Evolutionary conservation across 345 rosid species (phyloP), one percentile per base, ranked within the genome.

Genomic region (Eucalyptus shirleyi): DNA sequence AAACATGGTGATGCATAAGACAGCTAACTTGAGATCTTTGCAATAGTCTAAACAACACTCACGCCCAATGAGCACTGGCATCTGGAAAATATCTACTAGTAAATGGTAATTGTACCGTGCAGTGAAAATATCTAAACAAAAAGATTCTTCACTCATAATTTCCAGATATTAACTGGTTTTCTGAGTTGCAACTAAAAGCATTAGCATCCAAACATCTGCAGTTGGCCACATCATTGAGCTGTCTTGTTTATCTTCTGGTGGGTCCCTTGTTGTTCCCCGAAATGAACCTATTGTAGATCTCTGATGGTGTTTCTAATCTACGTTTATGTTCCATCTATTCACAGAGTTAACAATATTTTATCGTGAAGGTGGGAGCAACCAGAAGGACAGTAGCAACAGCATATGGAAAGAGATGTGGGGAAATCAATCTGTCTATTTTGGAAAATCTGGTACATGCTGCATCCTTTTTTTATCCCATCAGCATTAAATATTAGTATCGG

Each of bases 351-450:
- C 69, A 89, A n/a, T 85, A 34, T 87, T 92, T 90, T 91, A 89
- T 24, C 92, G 89, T 96, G 90, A 92, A 98, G 99, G 92, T 98
- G 87, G 96, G 98, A 93, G 93, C 90, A 89, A 98, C 99, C 34
- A 95, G 99, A 94, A 97, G 93, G 95, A 89, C 88, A 88, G 96
- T 96, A 83, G 98, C 98, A 69, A 93, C 91, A 88, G 94, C 97
- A 82, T 95, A 93, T 91, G 98, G 99, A 89, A 96, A 93, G 95
- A 95, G 97, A 92, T 93, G 98, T 87, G 97, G 95, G 87, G 96
- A 95, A 92, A 92, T 93, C 90, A 97, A 96, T 95, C 94, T 98
- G 90, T 93, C 97, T 47, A 90, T 96, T 89, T 91, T 98, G 91
- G 96, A 95, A 91, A 94, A 91, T 90, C 92, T 98, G 98, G 99